Evolutionary conservation across 2,329 filamentous ascomycete species (phyloP).

Genomic region (Zalaria obscura): DNA sequence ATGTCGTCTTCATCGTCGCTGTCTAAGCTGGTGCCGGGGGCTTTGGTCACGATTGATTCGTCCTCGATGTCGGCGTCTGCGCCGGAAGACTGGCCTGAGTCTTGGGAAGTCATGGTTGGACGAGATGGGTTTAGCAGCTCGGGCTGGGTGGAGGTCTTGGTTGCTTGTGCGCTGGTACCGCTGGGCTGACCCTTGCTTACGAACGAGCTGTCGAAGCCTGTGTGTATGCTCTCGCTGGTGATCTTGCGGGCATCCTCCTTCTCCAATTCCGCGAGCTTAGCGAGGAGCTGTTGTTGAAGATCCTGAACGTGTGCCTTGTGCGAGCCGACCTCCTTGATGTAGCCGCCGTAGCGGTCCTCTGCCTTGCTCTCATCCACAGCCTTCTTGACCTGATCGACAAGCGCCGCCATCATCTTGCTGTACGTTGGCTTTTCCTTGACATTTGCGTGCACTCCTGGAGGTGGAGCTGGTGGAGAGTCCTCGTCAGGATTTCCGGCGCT

Average conservation of each 20-base stretch:
- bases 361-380: constrained; percentile 62
- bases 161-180: constrained; percentile 7
- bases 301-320: constrained; percentile 67
- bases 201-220: constrained; percentile 78
- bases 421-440: constrained; percentile 69
- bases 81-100: constrained; percentile 38
- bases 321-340: constrained; percentile 61
- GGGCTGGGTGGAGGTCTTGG: constrained; percentile 7
- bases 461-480: constrained; percentile 63
- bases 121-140: constrained; percentile 54
- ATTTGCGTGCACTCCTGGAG: constrained; percentile 64
- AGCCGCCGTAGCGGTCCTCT: constrained; percentile 53
- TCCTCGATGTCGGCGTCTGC: constrained; percentile 50
- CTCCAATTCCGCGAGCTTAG: constrained; percentile 68
- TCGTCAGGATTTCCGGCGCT: constrained; percentile 54
- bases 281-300: constrained; percentile 60
- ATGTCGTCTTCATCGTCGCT: constrained; percentile 61
- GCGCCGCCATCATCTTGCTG: constrained; percentile 95
- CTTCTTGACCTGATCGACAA: constrained; percentile 87
- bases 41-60: constrained; percentile 23
- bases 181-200: constrained; percentile 43
- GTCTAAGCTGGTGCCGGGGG: constrained; percentile 27
- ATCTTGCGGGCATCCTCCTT: constrained; percentile 80
- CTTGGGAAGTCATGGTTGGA: constrained; percentile 20
- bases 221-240: constrained; percentile 78